These are phyloP conservation scores for Phytophthora melonis DNA, from an alignment of 352 stramenopile species.

Conservation along the genomic window DNA sequence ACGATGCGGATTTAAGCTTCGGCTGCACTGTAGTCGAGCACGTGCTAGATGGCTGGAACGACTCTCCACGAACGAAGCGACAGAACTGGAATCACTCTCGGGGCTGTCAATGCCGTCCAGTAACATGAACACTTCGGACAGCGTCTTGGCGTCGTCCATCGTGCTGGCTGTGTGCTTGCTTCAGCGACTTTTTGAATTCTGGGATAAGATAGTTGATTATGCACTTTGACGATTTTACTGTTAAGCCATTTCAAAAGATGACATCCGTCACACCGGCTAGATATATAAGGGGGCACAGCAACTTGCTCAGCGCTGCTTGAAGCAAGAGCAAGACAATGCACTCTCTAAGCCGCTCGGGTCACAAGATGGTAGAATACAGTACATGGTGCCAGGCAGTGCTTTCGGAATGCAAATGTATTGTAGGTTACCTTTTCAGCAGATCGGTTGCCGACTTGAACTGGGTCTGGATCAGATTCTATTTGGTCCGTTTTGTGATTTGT, in stretches of 20 bases:
- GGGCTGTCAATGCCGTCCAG: constrained; percentile 23
- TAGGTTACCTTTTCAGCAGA: no score
- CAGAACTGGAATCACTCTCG: constrained; percentile 26
- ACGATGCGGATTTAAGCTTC: constrained; percentile 5
- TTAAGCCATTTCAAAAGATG: no score
- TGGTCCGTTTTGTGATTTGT: no score
- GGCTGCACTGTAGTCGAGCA: not conserved
- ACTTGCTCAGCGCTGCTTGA: no score
- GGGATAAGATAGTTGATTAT: no score
- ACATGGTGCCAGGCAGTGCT: not conserved
- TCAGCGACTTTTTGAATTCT: not conserved
- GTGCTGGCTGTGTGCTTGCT: not conserved
- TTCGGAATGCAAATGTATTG: constrained; percentile 19
- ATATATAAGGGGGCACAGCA: no score
- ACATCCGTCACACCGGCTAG: no score
- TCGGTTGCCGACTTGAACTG: no score
- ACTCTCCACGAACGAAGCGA: constrained; percentile 1
- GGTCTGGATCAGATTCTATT: no score
- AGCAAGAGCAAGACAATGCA: no score
- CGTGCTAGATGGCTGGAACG: not conserved
- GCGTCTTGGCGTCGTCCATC: constrained; percentile 12
- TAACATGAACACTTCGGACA: constrained; percentile 17
- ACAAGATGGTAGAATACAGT: not conserved
- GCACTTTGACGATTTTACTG: no score
- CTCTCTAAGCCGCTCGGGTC: no score